These are phyloP conservation scores for Penicillium canescens DNA, from an alignment of 495 filamentous ascomycete genomes.

Conservation along the genomic window DNA sequence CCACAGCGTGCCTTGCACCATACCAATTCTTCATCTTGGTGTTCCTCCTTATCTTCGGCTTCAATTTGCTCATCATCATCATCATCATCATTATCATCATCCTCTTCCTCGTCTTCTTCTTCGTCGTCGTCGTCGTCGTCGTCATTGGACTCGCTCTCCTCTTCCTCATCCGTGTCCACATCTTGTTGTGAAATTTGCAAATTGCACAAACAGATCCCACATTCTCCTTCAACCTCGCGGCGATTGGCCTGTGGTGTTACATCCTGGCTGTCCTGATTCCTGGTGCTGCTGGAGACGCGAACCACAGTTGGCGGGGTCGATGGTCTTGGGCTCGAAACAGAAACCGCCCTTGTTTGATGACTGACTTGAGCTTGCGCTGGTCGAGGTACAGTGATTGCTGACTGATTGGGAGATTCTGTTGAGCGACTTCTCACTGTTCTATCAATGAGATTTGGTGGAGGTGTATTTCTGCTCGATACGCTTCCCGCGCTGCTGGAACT, in stretches of 20 bases:
- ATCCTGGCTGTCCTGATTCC: neutral
- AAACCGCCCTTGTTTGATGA: neutral
- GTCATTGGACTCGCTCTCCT: neutral
- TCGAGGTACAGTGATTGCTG: neutral
- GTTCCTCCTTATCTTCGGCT: neutral
- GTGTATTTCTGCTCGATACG: neutral
- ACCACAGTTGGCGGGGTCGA: neutral
- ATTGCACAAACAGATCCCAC: slow-evolving; percentile 62
- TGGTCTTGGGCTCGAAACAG: neutral
- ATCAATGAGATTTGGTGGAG: neutral
- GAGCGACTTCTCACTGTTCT: neutral
- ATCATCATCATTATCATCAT: neutral
- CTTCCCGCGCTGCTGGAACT: neutral
- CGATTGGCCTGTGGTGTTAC: slow-evolving; percentile 29
- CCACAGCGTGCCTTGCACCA: slow-evolving; percentile 72
- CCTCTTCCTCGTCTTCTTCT: neutral
- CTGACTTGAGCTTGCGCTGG: neutral
- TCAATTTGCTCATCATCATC: neutral
- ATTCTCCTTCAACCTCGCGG: slow-evolving; percentile 63
- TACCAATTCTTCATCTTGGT: slow-evolving; percentile 47
- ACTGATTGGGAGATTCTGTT: neutral
- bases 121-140: neutral
- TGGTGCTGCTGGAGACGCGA: neutral
- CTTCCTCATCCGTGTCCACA: neutral
- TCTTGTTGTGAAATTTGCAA: neutral